Base-by-base conservation (phyloP, 108 stramenopile species). In the Cyclostephanos tholiformis region DNA sequence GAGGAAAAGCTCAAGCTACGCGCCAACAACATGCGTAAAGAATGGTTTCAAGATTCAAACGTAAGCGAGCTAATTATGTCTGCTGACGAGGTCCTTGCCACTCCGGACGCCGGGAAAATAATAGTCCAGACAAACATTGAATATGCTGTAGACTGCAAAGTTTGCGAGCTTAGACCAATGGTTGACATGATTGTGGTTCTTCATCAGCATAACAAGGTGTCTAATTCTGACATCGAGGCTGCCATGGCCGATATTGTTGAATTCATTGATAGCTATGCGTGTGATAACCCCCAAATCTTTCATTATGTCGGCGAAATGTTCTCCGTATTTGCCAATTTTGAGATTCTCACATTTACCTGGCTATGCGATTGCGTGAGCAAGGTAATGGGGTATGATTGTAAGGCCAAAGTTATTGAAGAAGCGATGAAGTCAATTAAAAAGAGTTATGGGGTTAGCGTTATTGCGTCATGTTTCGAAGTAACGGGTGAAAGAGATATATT, bases 241-340 rank as follows among this genome's bases (percentile, higher is more conserved):
- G 78, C 86, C 2, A 44, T 90, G 71, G 57, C 44, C 3, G 89
- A 89, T 13, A 9, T 80, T 25, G 82, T 94, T 55, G 91, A 94
- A 70, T 91, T 90, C 64, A 82, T 94, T 65, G 88, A 90, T 58
- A 77, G 77, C 61, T 84, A 82, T 57, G 85, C 82, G 26, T 59
- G 67, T 41, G 93, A 91, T 66, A 77, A 84, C 64, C 93, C 93
- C 16, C 61, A 61, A 44, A 84, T 77, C 0, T 90, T 75, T 62
- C 83, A 82, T 4, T 90, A 90, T 65, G 56, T 89, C 30, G 90
- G 84, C 20, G 81, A 86, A 17, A 66, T 94, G 75, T 69, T 94
- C 17, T 67, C 57, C 22, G 74, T 68, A 12, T 80, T 90, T 72
- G 60, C 87, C n/a, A 59, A 74, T 9, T 60, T 78, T 8, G 73